A percentile compares a stretch with the other conserved stretches of the same genome.
Evolutionary conservation across 2,329 filamentous ascomycete genomes (phyloP).

Genomic region (Fusarium longipes): DNA sequence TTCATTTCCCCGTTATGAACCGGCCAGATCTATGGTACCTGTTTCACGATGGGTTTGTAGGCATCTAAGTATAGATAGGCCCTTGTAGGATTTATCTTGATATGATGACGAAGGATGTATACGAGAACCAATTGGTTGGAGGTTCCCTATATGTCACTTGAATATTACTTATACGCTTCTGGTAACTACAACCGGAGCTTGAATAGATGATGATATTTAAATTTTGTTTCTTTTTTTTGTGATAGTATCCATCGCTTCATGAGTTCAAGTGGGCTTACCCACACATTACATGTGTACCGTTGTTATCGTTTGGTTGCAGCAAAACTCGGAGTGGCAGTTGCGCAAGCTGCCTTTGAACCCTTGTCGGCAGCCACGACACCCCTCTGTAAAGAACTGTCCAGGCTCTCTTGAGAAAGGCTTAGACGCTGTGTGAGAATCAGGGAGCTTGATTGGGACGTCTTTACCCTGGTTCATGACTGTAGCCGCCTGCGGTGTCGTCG

Average conservation of each 20-base stretch:
- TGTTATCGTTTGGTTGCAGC: slow-evolving; percentile 10
- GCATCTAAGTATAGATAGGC: slow-evolving; percentile 31
- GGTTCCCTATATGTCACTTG: slow-evolving; percentile 36
- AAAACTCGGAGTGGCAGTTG: slow-evolving; percentile 10
- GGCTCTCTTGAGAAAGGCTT: slow-evolving; percentile 28
- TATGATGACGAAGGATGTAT: slow-evolving; percentile 37
- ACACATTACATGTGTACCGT: slow-evolving; percentile 6
- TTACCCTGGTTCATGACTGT: slow-evolving; percentile 20
- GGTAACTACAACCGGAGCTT: slow-evolving; percentile 21
- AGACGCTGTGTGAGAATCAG: slow-evolving; percentile 42
- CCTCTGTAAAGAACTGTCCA: slow-evolving; percentile 7
- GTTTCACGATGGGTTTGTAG: slow-evolving; percentile 11
- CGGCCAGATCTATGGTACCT: slow-evolving; percentile 13
- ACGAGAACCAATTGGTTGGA: slow-evolving; percentile 38
- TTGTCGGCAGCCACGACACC: slow-evolving; percentile 14
- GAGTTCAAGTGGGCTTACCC: background rate
- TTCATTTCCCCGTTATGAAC: slow-evolving; percentile 15
- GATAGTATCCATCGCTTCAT: slow-evolving; percentile 17
- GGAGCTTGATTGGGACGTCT: slow-evolving; percentile 36
- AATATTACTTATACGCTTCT: slow-evolving; percentile 35
- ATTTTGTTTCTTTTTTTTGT: background rate
- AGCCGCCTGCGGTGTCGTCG: slow-evolving; percentile 24
- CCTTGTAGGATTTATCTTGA: slow-evolving; percentile 32
- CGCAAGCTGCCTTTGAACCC: slow-evolving; percentile 24
- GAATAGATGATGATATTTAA: slow-evolving; percentile 25